Evolutionary conservation across 164 flowering plant genomes (phyloP).

Genomic region (Saururus chinensis): DNA sequence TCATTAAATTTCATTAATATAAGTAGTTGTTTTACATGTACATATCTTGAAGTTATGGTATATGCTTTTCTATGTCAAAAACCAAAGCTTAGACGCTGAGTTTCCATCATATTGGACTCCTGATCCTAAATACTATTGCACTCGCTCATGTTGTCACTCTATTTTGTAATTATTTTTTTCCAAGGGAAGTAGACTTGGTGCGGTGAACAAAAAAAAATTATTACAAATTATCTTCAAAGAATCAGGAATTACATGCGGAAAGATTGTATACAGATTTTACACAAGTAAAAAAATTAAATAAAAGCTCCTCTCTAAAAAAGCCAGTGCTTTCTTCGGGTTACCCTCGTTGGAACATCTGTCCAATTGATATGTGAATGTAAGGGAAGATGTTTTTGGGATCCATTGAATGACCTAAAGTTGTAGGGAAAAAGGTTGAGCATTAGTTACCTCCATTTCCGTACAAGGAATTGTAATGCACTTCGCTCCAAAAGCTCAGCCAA

Average conservation of each 20-base stretch:
- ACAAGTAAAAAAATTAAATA: background rate
- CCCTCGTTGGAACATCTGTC: slow-evolving; percentile 65
- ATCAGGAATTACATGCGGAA: background rate
- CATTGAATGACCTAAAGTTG: background rate
- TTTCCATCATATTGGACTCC: too few relatives aligned
- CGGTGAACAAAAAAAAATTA: background rate
- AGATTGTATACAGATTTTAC: background rate
- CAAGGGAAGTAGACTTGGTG: background rate
- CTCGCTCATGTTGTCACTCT: too few relatives aligned
- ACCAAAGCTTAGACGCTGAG: too few relatives aligned
- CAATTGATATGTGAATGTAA: background rate
- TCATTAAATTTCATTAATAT: too few relatives aligned
- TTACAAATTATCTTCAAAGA: background rate
- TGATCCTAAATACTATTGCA: too few relatives aligned
- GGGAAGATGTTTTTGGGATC: background rate
- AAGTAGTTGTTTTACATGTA: too few relatives aligned
- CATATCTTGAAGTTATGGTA: too few relatives aligned
- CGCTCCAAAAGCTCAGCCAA: slow-evolving; percentile 97
- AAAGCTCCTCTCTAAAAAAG: slow-evolving; percentile 31
- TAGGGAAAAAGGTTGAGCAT: background rate
- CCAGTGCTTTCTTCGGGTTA: slow-evolving; percentile 54
- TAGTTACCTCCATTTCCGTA: slow-evolving; percentile 64
- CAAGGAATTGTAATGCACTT: slow-evolving; percentile 82
- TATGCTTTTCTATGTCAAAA: too few relatives aligned
- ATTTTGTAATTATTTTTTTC: too few relatives aligned